Conservation (phyloP, 495 filamentous ascomycete genomes). For the Neurospora sp. region DNA sequence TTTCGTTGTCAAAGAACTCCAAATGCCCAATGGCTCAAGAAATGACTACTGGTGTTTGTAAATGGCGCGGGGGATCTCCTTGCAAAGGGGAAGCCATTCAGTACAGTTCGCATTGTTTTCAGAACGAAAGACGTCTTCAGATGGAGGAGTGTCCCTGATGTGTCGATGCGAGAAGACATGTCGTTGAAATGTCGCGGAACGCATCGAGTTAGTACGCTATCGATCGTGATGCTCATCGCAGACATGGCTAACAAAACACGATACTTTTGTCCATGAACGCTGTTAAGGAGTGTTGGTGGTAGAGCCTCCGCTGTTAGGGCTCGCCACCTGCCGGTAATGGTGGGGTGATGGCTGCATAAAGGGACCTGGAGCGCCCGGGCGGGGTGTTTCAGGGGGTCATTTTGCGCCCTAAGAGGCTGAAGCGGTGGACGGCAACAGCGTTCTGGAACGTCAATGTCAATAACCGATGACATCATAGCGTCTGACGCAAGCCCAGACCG, state of each 20-base stretch:
- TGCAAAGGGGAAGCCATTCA: too few species aligned
- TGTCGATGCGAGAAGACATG: neutral
- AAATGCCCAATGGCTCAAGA: neutral
- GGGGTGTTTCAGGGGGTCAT: neutral
- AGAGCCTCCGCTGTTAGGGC: neutral
- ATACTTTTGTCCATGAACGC: too few species aligned
- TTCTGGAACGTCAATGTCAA: neutral
- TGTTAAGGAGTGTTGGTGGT: too few species aligned
- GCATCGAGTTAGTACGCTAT: neutral
- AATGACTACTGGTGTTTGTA: neutral
- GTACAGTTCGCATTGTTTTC: neutral
- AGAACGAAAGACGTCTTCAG: neutral
- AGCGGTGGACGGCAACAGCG: neutral
- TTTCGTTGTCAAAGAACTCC: neutral
- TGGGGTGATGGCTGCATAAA: neutral
- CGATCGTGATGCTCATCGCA: neutral
- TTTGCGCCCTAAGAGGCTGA: neutral
- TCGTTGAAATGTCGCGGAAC: neutral
- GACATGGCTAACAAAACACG: neutral
- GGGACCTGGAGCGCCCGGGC: neutral
- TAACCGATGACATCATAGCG: neutral
- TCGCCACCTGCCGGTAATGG: neutral
- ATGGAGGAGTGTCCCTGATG: neutral
- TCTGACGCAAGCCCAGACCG: neutral
- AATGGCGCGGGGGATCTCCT: neutral